Evolutionary conservation across 1,284 basidiomycete species (phyloP).

Genomic region (Inonotus obliquus): DNA sequence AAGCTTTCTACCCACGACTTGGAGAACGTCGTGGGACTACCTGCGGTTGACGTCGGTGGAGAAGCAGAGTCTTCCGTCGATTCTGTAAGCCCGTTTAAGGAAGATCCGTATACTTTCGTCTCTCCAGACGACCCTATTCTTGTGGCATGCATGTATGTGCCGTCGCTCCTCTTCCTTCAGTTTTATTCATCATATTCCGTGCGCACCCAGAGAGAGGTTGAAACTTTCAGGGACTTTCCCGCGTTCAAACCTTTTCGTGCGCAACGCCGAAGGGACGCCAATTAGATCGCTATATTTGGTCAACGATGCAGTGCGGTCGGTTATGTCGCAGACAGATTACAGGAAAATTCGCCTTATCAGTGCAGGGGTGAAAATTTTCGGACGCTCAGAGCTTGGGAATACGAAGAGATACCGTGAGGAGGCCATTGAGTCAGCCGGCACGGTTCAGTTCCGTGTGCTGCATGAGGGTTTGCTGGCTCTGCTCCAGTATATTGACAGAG

Average conservation of each 20-base stretch:
- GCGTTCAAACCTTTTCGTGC: conserved; percentile 73
- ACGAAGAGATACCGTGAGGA: neutral
- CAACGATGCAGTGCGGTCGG: conserved; percentile 76
- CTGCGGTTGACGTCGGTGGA: conserved; percentile 10
- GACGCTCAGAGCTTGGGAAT: conserved; percentile 42
- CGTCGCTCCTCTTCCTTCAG: neutral
- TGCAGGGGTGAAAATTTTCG: conserved; percentile 80
- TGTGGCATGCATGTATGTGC: conserved; percentile 59
- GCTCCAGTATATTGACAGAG: conserved; percentile 70
- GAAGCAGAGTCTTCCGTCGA: conserved; percentile 24
- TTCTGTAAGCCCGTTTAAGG: conserved; percentile 64
- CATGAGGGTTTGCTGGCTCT: conserved; percentile 84
- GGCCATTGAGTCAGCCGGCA: conserved; percentile 22
- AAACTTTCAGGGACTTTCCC: conserved; percentile 72
- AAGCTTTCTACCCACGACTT: conserved; percentile 30
- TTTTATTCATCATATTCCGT: conserved; percentile 1
- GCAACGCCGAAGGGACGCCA: conserved; percentile 78
- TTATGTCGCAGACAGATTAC: conserved; percentile 84
- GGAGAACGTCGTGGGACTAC: conserved; percentile 16
- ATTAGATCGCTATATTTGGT: conserved; percentile 87
- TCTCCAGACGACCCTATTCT: conserved; percentile 68
- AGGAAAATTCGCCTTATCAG: conserved; percentile 83
- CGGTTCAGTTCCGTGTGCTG: conserved; percentile 72
- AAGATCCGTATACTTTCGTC: conserved; percentile 87
- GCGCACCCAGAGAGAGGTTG: conserved; percentile 51